Base-by-base conservation (phyloP, 106 monocot species). In the Dendrobium catenatum region DNA sequence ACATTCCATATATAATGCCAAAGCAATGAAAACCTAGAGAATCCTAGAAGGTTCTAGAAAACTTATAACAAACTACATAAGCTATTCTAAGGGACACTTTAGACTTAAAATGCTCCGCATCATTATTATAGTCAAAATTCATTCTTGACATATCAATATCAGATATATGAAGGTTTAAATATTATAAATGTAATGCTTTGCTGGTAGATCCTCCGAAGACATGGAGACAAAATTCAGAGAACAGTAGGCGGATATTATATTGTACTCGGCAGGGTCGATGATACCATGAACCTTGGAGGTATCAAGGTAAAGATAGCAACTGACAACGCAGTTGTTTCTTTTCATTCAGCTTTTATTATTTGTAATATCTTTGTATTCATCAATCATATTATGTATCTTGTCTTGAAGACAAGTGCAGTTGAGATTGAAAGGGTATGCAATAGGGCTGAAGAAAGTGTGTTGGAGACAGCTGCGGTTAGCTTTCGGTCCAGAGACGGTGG, bases 241-340 rank as follows among this genome's bases (percentile, higher is more conserved):
- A 94, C 90, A 29, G 79, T 83, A 73, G 94, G 94, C 51, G 92
- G 92, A 42, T 94, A 97, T 80, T 92, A 89, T 79, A 77, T 90
- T 49, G 94, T 97, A 47, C 92, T 91, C 40, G 96, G 97, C 20
- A 90, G 97, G 76, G 94, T 94, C 61, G 97, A 97, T 83, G 97
- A 97, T 84, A 97, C 97, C 20, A 97, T 97, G 97, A 97, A 97
- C 78, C 97, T 97, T 75, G 97, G 97, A 75, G 97, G 97, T n/a
- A 94, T 97, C 78, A 97, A 94, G 97, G 97, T 97, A 49, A 78
- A 29, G 11, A 11, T 5, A 24, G 46, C 46, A 68, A 68, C 67
- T 10, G 20, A 24, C 7, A 70, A 11, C 4, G 15, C 15, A 37
- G 37, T 33, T 4, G 70, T 70, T 15, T 33, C 13, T 70, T 11